Evolutionary conservation across 108 stramenopile genomes (phyloP), one percentile per base, ranked within the genome.

Genomic region (Aurantiochytrium sp.): DNA sequence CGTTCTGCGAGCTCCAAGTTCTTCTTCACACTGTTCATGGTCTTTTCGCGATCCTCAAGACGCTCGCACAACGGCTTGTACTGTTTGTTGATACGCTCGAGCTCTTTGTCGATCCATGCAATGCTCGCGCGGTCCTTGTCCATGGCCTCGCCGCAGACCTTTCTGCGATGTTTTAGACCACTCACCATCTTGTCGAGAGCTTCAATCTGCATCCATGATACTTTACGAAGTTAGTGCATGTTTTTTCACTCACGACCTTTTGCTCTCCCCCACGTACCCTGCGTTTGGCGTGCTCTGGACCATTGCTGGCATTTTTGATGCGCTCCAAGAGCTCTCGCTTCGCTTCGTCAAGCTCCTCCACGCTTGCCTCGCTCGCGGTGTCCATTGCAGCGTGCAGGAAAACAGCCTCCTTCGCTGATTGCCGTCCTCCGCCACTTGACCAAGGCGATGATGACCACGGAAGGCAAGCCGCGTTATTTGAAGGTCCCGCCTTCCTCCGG

Each of bases 241-340:
- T 35, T 35, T 35, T 35, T 2, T 35, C 1, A 35, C 35, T 2
- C 35, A 57, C 14, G 16, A 23, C 21, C 64, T 10, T 42, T 12
- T 14, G 2, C 25, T 6, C n/a, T 23, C 6, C 12, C 10, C 6
- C 51, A 83, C 76, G n/a, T 83, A 83, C 76, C 76, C 76, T 47
- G 8, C 76, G 45, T 4, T 83, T 83, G 45, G 76, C 76, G 49
- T 83, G 76, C 76, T 83, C 76, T 4, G 76, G 76, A 6, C 76
- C 76, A 83, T 83, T 83, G 76, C 76, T 83, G 19, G 76, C 76
- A 83, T 83, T 83, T 4, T 83, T 83, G 76, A 83, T 83, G 49
- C 76, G 45, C 76, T 83, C 76, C 76, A 83, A 35, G 4, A 83
- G 76, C 23, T 83, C 76, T 6, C 76, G 76, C 76, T 83, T 47